Evolutionary conservation across 1,284 basidiomycete genomes (phyloP).

Genomic region (Rhizopogon hawkerae): DNA sequence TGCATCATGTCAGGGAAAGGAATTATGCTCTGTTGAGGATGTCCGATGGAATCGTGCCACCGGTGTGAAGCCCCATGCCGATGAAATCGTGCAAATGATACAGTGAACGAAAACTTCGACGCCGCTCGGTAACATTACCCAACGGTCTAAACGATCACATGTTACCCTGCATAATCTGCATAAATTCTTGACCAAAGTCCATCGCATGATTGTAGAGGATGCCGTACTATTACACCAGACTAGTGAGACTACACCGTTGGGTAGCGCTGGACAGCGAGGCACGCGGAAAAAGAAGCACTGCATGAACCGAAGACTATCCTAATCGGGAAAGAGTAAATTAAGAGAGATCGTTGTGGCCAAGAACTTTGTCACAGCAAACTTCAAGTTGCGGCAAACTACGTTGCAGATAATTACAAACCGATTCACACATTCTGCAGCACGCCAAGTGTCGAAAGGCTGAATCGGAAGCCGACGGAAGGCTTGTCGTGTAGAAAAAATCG

Average conservation of each 20-base stretch:
- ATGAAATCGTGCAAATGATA: conserved; percentile 16
- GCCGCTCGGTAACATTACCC: background rate
- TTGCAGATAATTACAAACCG: background rate
- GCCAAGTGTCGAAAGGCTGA: background rate
- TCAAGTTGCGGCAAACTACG: background rate
- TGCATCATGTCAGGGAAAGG: conserved; percentile 7
- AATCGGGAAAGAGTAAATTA: conserved; percentile 9
- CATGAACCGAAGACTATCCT: conserved; percentile 3
- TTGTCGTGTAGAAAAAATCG: background rate
- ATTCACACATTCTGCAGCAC: background rate
- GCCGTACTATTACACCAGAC: no score
- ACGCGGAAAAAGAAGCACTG: conserved; percentile 14
- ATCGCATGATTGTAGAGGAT: no score
- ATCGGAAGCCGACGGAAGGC: background rate
- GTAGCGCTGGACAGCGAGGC: conserved; percentile 14
- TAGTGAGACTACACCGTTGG: background rate
- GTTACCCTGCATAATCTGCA: background rate
- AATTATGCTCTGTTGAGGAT: background rate
- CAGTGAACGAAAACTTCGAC: background rate
- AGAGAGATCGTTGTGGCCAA: conserved; percentile 3
- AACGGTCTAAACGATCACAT: background rate
- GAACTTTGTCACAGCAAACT: no score
- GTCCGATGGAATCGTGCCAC: conserved; percentile 23
- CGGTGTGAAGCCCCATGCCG: conserved; percentile 9
- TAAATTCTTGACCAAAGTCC: no score